Evolutionary conservation across 495 filamentous ascomycete species (phyloP), one percentile per base, ranked within the genome.

Genomic region (Massariosphaeria phaeospora): DNA sequence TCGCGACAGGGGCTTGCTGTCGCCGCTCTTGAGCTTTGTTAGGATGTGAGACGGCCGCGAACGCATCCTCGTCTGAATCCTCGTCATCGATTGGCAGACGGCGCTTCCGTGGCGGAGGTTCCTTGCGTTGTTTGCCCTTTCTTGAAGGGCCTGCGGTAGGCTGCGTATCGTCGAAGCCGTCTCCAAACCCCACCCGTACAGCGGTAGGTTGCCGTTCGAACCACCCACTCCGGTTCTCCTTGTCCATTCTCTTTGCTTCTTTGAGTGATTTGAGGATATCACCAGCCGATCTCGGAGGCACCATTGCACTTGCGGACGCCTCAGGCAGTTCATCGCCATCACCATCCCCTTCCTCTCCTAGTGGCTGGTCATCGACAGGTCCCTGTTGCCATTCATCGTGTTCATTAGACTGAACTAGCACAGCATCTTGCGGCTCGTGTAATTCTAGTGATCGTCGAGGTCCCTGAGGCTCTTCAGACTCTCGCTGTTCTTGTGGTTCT

Each of bases 121-220:
- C 33, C 27, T 57, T 44, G 24, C 46, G 31, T 36, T 45, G 23
- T 38, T 46, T 46, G 5, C 40, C 45, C 20, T 64, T 48, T 27
- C 63, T 46, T 13, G 48, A 51, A 45, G 66, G 52, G 29, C 64
- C 59, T 40, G 59, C 49, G 24, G 61, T 10, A 9, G 18, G 27
- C 48, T 65, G 52, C 26, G 30, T 55, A 24, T 43, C 30, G 10
- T 59, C 57, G 15, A 59, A 59, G 0, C 55, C 60, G 15, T 64
- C 62, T 55, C 66, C 62, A 42, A 66, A 73, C 20, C 31, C 35
- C 18, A 74, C 47, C 17, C 65, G 43, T 27, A 56, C 34, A 11
- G 71, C 73, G 52, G 66, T 56, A 2, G 54, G 34, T 48, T 78
- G 73, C 8, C 45, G 64, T 59, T 77, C 75, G 13, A 72, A 49